Evolutionary conservation across 495 filamentous ascomycete genomes (phyloP).

Genomic region (Talaromyces proteolyticus): DNA sequence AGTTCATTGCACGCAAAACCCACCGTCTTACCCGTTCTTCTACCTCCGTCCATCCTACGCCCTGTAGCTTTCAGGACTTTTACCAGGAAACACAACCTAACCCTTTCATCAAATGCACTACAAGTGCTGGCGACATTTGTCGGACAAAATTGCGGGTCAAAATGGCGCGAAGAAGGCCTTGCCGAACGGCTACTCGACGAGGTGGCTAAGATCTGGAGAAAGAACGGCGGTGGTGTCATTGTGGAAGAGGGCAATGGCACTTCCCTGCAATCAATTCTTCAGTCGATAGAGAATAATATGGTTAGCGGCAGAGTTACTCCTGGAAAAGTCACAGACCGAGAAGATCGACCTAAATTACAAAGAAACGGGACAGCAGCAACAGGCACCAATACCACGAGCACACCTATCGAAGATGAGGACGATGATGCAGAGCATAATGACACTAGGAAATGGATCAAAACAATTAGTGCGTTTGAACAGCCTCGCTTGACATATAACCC

Average conservation of each 20-base stretch:
- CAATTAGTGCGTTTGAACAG: slow-evolving; percentile 76
- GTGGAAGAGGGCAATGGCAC: slow-evolving; percentile 73
- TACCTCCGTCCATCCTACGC: slow-evolving; percentile 79
- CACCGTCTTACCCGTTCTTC: slow-evolving; percentile 79
- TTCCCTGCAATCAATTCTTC: slow-evolving; percentile 73
- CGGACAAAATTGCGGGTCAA: slow-evolving; percentile 86
- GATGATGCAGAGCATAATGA: slow-evolving; percentile 59
- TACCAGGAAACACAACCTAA: slow-evolving; percentile 95
- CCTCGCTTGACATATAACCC: slow-evolving; percentile 81
- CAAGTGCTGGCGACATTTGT: slow-evolving; percentile 82
- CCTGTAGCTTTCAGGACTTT: slow-evolving; percentile 93
- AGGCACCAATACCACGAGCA: background rate
- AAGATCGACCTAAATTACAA: background rate
- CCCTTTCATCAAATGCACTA: slow-evolving; percentile 81
- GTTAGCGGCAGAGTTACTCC: slow-evolving; percentile 62
- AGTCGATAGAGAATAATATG: slow-evolving; percentile 77
- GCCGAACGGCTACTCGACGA: slow-evolving; percentile 92
- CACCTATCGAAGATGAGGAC: slow-evolving; percentile 45
- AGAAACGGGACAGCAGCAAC: background rate
- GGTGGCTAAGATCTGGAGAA: slow-evolving; percentile 85
- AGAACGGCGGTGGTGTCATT: slow-evolving; percentile 73
- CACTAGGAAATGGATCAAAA: slow-evolving; percentile 70
- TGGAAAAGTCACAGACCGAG: slow-evolving; percentile 15
- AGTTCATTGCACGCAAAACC: slow-evolving; percentile 51
- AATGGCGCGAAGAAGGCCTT: slow-evolving; percentile 92